A percentile compares a stretch with the other conserved stretches of the same genome.
Conservation (phyloP, 306 rosid genomes). For the Medicago arabica region DNA sequence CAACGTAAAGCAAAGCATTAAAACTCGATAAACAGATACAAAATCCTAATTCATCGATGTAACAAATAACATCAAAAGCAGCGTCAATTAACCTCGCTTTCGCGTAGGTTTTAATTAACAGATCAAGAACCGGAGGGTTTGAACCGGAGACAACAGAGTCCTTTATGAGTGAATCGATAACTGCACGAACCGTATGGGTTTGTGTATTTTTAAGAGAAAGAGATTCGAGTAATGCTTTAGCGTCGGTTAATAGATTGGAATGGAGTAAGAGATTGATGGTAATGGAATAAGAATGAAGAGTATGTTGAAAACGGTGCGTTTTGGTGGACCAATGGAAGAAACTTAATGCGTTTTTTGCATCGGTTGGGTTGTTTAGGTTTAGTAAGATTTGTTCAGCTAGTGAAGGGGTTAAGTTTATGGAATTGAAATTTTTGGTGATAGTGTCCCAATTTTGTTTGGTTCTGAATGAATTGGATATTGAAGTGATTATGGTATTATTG, state of each 20-base stretch:
- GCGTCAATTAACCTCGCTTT: too few species aligned
- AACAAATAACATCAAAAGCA: too few species aligned
- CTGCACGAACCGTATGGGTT: background rate
- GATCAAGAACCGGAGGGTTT: conserved; percentile 53
- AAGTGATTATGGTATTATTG: conserved; percentile 20
- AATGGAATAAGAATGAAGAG: conserved; percentile 57
- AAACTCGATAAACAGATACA: too few species aligned
- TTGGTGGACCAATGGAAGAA: conserved; percentile 84
- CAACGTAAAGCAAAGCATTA: too few species aligned
- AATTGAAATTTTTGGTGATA: conserved; percentile 49
- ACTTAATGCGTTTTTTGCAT: conserved; percentile 71
- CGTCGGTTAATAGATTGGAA: conserved; percentile 61
- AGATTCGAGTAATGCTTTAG: conserved; percentile 68
- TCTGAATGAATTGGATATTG: conserved; percentile 59
- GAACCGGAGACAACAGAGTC: conserved; percentile 43
- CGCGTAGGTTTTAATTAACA: too few species aligned
- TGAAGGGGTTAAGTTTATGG: conserved; percentile 45
- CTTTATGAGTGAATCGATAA: conserved; percentile 59
- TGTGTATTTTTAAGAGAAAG: conserved; percentile 44
- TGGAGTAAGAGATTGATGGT: conserved; percentile 60
- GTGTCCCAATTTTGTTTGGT: conserved; percentile 63
- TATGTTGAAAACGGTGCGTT: conserved; percentile 51
- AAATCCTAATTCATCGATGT: too few species aligned
- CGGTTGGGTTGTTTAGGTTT: conserved; percentile 59
- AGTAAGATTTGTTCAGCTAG: conserved; percentile 56